Base-by-base conservation (phyloP, 805 yeast genomes). In the Saturnispora zaruensis region DNA sequence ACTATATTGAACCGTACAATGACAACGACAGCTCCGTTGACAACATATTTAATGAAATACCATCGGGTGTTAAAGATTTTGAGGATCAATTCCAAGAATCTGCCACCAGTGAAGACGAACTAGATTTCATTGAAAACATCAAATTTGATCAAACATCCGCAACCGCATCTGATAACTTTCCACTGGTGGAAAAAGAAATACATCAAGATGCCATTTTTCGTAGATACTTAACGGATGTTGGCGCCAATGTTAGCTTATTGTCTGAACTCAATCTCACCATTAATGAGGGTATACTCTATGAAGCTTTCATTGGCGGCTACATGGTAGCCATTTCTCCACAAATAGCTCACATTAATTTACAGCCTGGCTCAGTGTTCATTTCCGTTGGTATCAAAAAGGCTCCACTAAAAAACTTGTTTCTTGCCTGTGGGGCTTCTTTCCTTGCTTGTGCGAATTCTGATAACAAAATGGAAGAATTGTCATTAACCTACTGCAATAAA, bases 281-380 rank as follows among this genome's bases (percentile, higher is more conserved):
- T 6, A 54, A 53, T 7, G 62, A 60, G 9, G 59, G 62, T 0
- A 48, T 54, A 21, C 48, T 60, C 24, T 65, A 61, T 50, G 62
- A 66, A 53, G 70, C 69, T 3, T 72, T 73, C 51, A 60, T 67
- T 5, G 64, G 67, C 41, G 72, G 71, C 2, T 73, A 72, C 53
- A 65, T 74, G 52, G 66, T 66, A 5, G 58, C 71, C 3, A 59
- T 72, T 8, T 69, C 73, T 1, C 74, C 77, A 1, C 75, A 72
- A 50, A 57, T 66, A 36, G 67, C 75, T 0, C 75, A 71, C 51
- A 66, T 69, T 2, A 56, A 60, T 13, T 55, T 73, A 5, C 70
- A 73, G 9, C 72, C 76, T 0, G 64, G 64, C 1, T 68, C 72
- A 0, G 67, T 72, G 1, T 72, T 72, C 52, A 57, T 72, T 1